phyloP scores from a whole-genome alignment of 345 rosid genomes.

The Punica granatum region DNA sequence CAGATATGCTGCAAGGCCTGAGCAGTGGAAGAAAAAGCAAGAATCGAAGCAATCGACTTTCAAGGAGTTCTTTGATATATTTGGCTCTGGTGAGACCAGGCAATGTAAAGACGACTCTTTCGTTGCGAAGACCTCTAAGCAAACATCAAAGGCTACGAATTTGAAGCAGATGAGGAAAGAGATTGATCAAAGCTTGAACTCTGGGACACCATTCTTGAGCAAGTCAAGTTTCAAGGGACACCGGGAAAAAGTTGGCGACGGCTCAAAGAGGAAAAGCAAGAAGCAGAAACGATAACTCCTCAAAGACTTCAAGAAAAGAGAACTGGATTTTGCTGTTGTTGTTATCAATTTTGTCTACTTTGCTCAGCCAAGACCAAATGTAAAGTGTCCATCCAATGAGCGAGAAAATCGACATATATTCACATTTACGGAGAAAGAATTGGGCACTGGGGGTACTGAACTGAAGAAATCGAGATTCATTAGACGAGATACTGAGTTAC shows the following conservation, averaged over 20 bases:
- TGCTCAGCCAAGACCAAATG: background rate
- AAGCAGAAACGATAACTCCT: slow-evolving; percentile 18
- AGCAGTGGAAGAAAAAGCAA: slow-evolving; percentile 77
- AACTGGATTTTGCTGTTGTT: slow-evolving; percentile 10
- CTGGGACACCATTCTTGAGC: slow-evolving; percentile 9
- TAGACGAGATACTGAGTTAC: background rate
- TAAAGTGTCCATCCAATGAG: background rate
- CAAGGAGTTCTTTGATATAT: slow-evolving; percentile 51
- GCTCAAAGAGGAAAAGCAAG: slow-evolving; percentile 31
- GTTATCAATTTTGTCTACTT: background rate
- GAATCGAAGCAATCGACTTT: slow-evolving; percentile 69
- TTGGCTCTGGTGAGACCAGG: slow-evolving; percentile 52
- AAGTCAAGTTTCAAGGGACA: slow-evolving; percentile 22
- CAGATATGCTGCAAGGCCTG: slow-evolving; percentile 61
- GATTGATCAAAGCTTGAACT: slow-evolving; percentile 31
- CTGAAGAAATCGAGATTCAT: background rate
- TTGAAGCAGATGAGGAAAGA: slow-evolving; percentile 49
- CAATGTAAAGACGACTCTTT: slow-evolving; percentile 33
- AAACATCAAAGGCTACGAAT: slow-evolving; percentile 23
- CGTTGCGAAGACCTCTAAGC: slow-evolving; percentile 38
- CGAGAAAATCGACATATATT: background rate
- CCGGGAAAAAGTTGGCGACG: slow-evolving; percentile 29
- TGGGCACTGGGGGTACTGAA: background rate
- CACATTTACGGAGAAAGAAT: background rate
- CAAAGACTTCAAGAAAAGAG: slow-evolving; percentile 25